Evolutionary conservation across 1,284 basidiomycete genomes (phyloP), one percentile per base, ranked within the genome.

Genomic region (Cutaneotrichosporon daszewskae): DNA sequence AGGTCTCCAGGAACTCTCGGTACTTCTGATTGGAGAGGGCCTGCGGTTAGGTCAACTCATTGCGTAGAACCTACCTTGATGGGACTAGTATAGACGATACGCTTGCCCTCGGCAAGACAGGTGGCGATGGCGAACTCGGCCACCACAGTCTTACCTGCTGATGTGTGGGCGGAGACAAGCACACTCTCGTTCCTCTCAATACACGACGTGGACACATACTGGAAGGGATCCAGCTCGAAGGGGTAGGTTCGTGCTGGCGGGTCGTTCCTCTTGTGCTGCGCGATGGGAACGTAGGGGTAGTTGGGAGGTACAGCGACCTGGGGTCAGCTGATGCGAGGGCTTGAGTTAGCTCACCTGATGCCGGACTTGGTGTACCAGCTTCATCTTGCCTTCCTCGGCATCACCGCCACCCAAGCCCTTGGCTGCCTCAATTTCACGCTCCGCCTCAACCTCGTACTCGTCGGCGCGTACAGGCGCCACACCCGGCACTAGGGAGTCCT

Each of bases 71-170:
- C n/a, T n/a, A n/a, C n/a, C 81, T 99, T 99, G 76, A 99, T 99
- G 43, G 95, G 95, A 78, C 87, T 91, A 16, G 95, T 99, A 73
- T 99, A 98, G 50, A 98, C 96, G 49, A 98, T 92, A 69, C 95
- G 79, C 49, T 66, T 57, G n/a, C 68, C 68, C 72, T 96, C 91
- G 60, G 89, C 90, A 55, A 99, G 75, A 76, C 87, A 94, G 62
- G 94, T 90, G 0, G 95, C 95, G 64, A 99, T 98, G 32, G 95
- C 95, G 71, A 97, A 98, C 74, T 99, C 95, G 42, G 95, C 95
- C 1, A 99, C 95, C 5, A 98, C 95, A 0, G 95, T 98, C 73
- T 99, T 98, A 40, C 95, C 95, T n/a, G 95, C 95, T 24, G 89
- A 94, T 2, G 95, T 99, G 72, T 99, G 95, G 3, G 95, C 95